Conservation (phyloP, 768 basidiomycete genomes). For the Trichaptum fuscoviolaceum region DNA sequence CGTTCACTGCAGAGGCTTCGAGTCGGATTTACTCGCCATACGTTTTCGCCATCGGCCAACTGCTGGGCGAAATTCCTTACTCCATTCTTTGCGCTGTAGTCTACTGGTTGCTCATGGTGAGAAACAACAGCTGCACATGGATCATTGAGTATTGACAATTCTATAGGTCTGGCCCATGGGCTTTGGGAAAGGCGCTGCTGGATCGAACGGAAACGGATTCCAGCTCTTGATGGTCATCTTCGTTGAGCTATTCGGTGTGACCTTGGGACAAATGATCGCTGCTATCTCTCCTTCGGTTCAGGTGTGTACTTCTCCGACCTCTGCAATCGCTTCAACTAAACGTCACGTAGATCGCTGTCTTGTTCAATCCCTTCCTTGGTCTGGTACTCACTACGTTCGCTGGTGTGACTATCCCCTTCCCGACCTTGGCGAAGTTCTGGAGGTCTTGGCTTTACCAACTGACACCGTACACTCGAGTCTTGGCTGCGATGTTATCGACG, state of each 20-base stretch:
- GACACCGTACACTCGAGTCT: slow-evolving; percentile 62
- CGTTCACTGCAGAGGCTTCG: slow-evolving; percentile 49
- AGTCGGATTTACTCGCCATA: slow-evolving; percentile 83
- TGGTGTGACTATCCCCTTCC: slow-evolving; percentile 73
- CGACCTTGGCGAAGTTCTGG: slow-evolving; percentile 63
- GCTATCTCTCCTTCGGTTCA: slow-evolving; percentile 73
- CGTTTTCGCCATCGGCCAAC: slow-evolving; percentile 79
- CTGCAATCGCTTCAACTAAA: slow-evolving; percentile 19
- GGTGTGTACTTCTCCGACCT: slow-evolving; percentile 30
- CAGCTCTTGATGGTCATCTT: slow-evolving; percentile 65
- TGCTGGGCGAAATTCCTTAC: slow-evolving; percentile 78
- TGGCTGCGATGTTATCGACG: slow-evolving; percentile 71
- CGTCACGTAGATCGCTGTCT: slow-evolving; percentile 51
- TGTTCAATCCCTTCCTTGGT: slow-evolving; percentile 74
- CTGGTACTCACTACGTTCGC: slow-evolving; percentile 68
- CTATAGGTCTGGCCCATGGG: slow-evolving; percentile 54
- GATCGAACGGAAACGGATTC: slow-evolving; percentile 62
- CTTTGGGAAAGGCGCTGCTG: slow-evolving; percentile 58
- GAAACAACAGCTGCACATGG: slow-evolving; percentile 8
- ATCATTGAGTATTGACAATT: too few relatives aligned
- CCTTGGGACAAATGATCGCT: slow-evolving; percentile 68
- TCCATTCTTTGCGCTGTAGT: slow-evolving; percentile 61
- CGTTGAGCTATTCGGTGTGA: slow-evolving; percentile 68
- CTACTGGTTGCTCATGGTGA: slow-evolving; percentile 73
- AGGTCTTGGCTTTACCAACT: slow-evolving; percentile 73